Evolutionary conservation across 257 asterid genomes (phyloP), one percentile per base, ranked within the genome.

Genomic region (Galeopsis tetrahit): DNA sequence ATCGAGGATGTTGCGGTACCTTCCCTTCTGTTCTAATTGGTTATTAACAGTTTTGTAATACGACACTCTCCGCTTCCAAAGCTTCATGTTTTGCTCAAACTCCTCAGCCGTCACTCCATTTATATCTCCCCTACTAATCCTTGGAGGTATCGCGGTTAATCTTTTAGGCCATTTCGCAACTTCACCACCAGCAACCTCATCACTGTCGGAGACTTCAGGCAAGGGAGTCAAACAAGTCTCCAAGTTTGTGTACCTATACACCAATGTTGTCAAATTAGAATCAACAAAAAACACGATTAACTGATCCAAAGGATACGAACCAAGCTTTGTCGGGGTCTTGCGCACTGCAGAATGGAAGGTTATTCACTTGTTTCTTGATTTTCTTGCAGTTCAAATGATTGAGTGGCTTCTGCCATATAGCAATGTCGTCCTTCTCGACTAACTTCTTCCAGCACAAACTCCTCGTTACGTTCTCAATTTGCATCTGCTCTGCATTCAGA

Each of bases 391-490:
- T 40, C 31, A 72, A 10, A 77, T 92, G 98, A 76, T 92, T 88
- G 34, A 9, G 1, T 4, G 98, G 98, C 32, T 92, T 92, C 68
- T 90, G 98, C 96, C 96, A 92, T 11, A 92, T 87, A 1, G 98
- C 84, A 15, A 92, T 86, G 38, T 90, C 98, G 28, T 84, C 94
- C 70, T 82, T 87, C 78, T 92, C 98, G 8, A 90, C 77, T 46
- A 92, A 21, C 70, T 92, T 92, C 39, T 92, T 88, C 98, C 98
- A 92, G 77, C 98, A 92, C 17, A 92, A 85, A 61, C 91, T 84
- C 39, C 66, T 82, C 1, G 98, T 82, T 0, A 87, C 83, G 6
- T 83, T 78, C 83, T 92, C 96, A 21, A 92, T 92, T 13, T 79
- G 82, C 63, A 78, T 83, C 80, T 92, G 98, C 82, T 92, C 98